Conservation (phyloP, 2,329 filamentous ascomycete species). For the Aspergillus chevalieri region DNA sequence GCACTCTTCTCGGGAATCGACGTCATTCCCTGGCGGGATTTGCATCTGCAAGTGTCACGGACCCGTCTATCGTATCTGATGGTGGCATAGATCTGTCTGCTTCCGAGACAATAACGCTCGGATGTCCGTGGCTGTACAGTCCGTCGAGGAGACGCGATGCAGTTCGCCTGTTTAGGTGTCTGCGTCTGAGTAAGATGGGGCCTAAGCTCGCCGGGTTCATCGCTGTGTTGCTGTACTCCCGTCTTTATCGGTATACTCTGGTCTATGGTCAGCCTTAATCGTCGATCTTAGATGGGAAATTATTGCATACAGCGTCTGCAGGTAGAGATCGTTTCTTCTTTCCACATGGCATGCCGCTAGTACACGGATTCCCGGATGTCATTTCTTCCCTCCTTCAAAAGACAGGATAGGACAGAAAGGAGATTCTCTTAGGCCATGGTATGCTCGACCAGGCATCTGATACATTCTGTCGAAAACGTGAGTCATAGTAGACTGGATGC, state of each 20-base stretch:
- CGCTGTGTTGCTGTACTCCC: not conserved
- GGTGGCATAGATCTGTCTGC: not conserved
- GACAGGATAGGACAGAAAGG: not conserved
- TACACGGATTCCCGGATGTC: not conserved
- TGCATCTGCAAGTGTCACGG: conserved; percentile 19
- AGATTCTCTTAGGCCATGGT: conserved; percentile 12
- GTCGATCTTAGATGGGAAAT: not conserved
- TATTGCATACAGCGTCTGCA: conserved; percentile 1
- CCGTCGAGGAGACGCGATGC: not conserved
- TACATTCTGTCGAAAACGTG: conserved; percentile 14
- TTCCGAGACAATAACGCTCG: conserved; percentile 14
- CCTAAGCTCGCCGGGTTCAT: not conserved
- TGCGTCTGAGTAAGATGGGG: not conserved
- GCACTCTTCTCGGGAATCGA: conserved; percentile 14
- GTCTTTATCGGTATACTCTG: not conserved
- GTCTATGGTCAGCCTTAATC: not conserved
- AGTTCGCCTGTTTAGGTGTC: not conserved
- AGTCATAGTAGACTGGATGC: conserved; percentile 17
- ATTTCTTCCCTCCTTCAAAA: not conserved
- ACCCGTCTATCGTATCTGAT: conserved; percentile 12
- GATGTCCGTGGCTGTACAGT: conserved; percentile 3
- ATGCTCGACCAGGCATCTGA: conserved; percentile 14
- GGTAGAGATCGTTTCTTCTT: not conserved
- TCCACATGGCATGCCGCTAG: not conserved
- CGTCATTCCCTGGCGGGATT: conserved; percentile 8